phyloP scores from a whole-genome alignment of 2,329 filamentous ascomycete genomes.

The Apiospora rasikravindrae region DNA sequence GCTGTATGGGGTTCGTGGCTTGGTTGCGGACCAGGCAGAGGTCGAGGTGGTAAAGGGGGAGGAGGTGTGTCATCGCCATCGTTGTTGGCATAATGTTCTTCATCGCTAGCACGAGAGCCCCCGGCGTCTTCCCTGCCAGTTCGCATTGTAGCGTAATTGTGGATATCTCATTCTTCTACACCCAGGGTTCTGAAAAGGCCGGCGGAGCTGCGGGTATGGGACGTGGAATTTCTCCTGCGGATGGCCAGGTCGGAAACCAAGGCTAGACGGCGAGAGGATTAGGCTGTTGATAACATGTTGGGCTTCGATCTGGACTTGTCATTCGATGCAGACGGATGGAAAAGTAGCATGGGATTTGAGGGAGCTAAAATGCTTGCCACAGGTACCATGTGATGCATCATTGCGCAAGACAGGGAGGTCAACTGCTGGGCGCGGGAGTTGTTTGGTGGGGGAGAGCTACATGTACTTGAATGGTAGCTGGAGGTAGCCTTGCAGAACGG shows the following conservation, averaged over 20 bases:
- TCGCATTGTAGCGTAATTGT: conserved; percentile 31
- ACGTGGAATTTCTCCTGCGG: neutral
- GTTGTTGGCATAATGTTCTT: conserved; percentile 26
- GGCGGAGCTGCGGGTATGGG: neutral
- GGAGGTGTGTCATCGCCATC: conserved; percentile 50
- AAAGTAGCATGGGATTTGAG: conserved; percentile 8
- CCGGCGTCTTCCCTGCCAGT: conserved; percentile 38
- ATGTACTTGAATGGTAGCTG: neutral
- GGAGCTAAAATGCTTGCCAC: neutral
- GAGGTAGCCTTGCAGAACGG: neutral
- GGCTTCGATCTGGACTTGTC: neutral
- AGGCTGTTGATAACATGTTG: conserved; percentile 8
- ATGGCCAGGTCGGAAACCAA: conserved; percentile 6
- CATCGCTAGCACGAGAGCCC: conserved; percentile 29
- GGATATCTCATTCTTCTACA: conserved; percentile 23
- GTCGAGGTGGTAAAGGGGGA: conserved; percentile 62
- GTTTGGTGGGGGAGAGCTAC: neutral
- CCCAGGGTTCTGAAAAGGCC: neutral
- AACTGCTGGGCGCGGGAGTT: neutral
- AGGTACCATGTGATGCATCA: neutral
- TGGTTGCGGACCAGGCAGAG: conserved; percentile 32
- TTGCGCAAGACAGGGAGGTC: conserved; percentile 1
- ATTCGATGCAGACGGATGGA: conserved; percentile 1
- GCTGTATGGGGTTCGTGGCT: conserved; percentile 34
- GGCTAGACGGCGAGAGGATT: neutral